Percentiles rank a stretch among this genome's conserved stretches.
phyloP scores from a whole-genome alignment of 1,284 basidiomycete genomes.

The Rhizopogon hawkerae region DNA sequence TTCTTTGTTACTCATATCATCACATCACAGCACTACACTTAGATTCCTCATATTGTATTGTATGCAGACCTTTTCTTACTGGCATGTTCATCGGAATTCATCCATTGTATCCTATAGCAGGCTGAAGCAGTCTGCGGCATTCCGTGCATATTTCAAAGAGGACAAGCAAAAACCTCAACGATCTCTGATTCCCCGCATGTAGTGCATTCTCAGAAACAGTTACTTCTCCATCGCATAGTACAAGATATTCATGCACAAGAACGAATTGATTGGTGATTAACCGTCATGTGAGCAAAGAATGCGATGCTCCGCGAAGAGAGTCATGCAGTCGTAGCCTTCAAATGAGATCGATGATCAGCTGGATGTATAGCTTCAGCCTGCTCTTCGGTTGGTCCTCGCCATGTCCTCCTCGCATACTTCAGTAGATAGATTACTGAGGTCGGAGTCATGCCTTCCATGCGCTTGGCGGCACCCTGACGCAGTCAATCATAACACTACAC shows the following conservation, averaged over 20 bases:
- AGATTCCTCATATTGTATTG: conserved; percentile 2
- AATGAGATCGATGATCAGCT: neutral
- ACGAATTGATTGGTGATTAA: neutral
- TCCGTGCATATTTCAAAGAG: no score
- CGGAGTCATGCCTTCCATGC: conserved; percentile 86
- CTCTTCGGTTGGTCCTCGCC: conserved; percentile 8
- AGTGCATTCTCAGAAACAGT: no score
- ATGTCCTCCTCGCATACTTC: conserved; percentile 47
- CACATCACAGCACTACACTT: neutral
- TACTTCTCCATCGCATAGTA: no score
- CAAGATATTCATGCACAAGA: no score
- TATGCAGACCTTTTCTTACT: neutral
- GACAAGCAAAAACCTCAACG: no score
- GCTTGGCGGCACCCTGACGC: conserved; percentile 67
- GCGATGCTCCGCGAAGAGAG: no score
- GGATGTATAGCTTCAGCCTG: neutral
- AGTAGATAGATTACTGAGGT: conserved; percentile 57
- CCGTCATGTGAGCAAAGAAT: neutral
- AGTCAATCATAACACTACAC: neutral
- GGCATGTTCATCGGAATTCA: neutral
- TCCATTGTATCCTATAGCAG: neutral
- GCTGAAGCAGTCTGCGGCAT: neutral
- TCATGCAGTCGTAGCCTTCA: neutral
- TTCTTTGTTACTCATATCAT: neutral
- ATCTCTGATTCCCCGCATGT: no score